Conservation (phyloP, 1,284 basidiomycete genomes). For the Leccinum angustisporum region DNA sequence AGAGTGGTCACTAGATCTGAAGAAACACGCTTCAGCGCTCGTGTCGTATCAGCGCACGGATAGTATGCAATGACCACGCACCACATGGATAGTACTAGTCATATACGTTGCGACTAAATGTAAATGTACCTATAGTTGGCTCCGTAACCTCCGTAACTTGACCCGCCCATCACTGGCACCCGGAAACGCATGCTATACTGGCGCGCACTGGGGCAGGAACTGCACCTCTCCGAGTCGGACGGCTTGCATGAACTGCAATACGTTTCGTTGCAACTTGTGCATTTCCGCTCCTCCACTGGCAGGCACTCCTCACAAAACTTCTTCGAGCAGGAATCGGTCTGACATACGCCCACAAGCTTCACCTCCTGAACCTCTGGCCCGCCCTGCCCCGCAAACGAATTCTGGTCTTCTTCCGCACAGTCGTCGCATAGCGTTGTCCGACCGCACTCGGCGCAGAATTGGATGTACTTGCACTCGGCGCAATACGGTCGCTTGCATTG, state of each 20-base stretch:
- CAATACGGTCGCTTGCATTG: no score
- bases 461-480: conserved; percentile 23
- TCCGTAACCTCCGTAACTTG: no score
- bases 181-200: neutral
- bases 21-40: neutral
- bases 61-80: neutral
- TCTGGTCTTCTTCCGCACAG: conserved; percentile 23
- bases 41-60: neutral
- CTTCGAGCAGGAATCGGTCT: conserved; percentile 3
- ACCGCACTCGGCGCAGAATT: conserved; percentile 12
- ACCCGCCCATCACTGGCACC: neutral
- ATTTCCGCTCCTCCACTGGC: conserved; percentile 5
- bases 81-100: neutral
- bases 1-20: neutral
- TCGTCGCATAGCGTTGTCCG: conserved; percentile 12
- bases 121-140: no score
- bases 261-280: conserved; percentile 14
- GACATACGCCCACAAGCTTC: conserved; percentile 9
- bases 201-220: neutral
- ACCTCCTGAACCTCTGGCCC: conserved; percentile 2
- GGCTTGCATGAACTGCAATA: conserved; percentile 17
- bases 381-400: neutral
- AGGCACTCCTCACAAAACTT: conserved; percentile 10
- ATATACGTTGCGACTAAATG: neutral
- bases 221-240: neutral